Evolutionary conservation across 352 stramenopile genomes (phyloP).

Genomic region (Phytophthora hibernalis): DNA sequence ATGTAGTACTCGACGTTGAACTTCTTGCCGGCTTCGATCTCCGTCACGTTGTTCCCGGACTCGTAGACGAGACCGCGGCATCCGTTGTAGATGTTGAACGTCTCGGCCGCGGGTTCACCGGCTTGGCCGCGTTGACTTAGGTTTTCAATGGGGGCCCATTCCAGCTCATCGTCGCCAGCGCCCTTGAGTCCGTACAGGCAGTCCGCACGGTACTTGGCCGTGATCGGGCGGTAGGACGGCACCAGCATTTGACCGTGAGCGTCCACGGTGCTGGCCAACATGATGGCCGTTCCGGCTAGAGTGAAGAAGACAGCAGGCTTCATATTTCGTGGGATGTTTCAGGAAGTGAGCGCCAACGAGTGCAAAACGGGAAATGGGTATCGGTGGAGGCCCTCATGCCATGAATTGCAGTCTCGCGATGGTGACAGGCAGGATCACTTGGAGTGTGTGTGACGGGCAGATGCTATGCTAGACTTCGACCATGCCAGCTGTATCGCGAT

Average conservation of each 20-base stretch:
- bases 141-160: conserved; percentile 63
- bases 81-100: conserved; percentile 69
- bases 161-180: conserved; percentile 57
- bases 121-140: conserved; percentile 57
- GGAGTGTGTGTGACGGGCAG: neutral
- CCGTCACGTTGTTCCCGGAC: conserved; percentile 47
- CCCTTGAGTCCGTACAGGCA: conserved; percentile 50
- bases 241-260: conserved; percentile 48
- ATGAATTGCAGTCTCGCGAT: neutral
- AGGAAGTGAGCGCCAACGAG: conserved; percentile 2
- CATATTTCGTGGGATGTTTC: conserved; percentile 23
- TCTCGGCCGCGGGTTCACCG: conserved; percentile 45
- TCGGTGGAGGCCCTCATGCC: neutral
- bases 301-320: conserved; percentile 41
- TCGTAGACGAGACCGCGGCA: conserved; percentile 69
- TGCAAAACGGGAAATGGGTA: conserved; percentile 16
- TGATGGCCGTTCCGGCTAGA: conserved; percentile 27
- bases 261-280: conserved; percentile 32
- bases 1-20: conserved; percentile 61
- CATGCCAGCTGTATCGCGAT: neutral
- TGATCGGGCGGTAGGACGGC: conserved; percentile 45
- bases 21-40: conserved; percentile 47
- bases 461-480: neutral
- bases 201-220: conserved; percentile 45
- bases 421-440: neutral